Evolutionary conservation across 139 green algal species (phyloP).

Genomic region (Chlorella vulgaris): DNA sequence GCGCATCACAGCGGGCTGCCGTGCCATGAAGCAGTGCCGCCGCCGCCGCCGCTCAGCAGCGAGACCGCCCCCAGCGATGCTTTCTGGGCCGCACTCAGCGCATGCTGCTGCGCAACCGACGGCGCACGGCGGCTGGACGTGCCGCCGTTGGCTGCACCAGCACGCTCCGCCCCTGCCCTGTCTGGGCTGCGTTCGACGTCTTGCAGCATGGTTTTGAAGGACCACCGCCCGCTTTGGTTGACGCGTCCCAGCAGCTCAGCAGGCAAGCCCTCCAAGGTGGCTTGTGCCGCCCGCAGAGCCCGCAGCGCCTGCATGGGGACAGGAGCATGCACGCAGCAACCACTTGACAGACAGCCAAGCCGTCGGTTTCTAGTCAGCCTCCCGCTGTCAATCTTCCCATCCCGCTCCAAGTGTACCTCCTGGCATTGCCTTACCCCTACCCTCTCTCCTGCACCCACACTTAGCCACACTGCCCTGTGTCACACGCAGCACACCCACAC

Average conservation of each 20-base stretch:
- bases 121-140: background rate
- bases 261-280: constrained; percentile 65
- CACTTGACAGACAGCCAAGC: too few relatives aligned
- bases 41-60: constrained; percentile 4
- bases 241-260: constrained; percentile 46
- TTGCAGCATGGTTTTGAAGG: constrained; percentile 26
- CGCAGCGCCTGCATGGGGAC: constrained; percentile 28
- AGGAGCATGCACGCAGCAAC: background rate
- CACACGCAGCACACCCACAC: background rate
- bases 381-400: too few relatives aligned
- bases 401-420: too few relatives aligned
- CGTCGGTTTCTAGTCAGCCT: too few relatives aligned
- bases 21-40: too few relatives aligned
- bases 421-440: too few relatives aligned
- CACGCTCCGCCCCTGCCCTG: background rate
- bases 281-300: constrained; percentile 54
- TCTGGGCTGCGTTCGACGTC: background rate
- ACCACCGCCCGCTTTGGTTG: constrained; percentile 21
- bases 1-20: background rate
- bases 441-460: background rate
- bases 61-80: constrained; percentile 12
- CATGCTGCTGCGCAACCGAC: background rate
- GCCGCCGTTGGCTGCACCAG: background rate
- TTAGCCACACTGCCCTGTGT: background rate
- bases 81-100: constrained; percentile 15